These are phyloP conservation scores for Chimonanthus salicifolius DNA, from an alignment of 164 flowering plant species.

Conservation along the genomic window DNA sequence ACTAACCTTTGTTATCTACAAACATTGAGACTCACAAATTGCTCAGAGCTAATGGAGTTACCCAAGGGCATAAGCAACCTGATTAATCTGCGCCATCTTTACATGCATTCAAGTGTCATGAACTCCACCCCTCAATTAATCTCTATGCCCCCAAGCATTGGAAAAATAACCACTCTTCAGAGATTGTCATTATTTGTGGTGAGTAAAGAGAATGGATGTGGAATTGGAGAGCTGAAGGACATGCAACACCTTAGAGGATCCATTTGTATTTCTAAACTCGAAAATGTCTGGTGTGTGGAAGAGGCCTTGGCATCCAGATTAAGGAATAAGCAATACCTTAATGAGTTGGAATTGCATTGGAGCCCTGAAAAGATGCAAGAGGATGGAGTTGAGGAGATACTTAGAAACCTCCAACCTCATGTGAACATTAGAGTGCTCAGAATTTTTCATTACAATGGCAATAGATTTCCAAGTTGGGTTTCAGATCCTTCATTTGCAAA, in stretches of 20 bases:
- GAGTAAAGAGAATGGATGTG: conserved; percentile 15
- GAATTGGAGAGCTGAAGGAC: conserved; percentile 20
- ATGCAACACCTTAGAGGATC: conserved; percentile 23
- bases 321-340: conserved; percentile 19
- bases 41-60: conserved; percentile 16
- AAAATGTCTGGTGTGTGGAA: conserved; percentile 22
- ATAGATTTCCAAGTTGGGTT: conserved; percentile 30
- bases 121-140: neutral
- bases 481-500: conserved; percentile 15
- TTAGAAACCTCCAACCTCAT: conserved; percentile 21
- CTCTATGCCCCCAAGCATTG: conserved; percentile 24
- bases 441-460: conserved; percentile 17
- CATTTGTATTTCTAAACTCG: conserved; percentile 27
- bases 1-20: conserved; percentile 23
- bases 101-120: neutral
- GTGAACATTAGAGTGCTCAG: conserved; percentile 16
- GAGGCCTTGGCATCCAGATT: conserved; percentile 27
- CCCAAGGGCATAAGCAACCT: conserved; percentile 14
- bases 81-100: conserved; percentile 20
- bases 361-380: neutral
- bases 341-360: conserved; percentile 27
- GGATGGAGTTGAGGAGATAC: neutral
- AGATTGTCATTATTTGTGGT: conserved; percentile 24
- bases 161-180: conserved; percentile 21
- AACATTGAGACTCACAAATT: conserved; percentile 19